Evolutionary conservation across 306 rosid species (phyloP).

Genomic region (Canavalia ensiformis): DNA sequence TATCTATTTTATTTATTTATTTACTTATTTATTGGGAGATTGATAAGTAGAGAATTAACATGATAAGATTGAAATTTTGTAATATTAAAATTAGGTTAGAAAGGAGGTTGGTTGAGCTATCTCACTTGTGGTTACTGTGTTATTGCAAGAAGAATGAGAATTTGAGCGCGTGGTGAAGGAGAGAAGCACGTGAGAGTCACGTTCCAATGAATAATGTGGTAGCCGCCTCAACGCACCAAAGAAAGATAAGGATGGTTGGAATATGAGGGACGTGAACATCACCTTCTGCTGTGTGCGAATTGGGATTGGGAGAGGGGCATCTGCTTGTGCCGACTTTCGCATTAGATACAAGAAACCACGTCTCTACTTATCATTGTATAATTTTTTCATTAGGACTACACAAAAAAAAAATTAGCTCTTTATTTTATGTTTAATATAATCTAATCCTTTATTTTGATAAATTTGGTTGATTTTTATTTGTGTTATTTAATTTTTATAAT

Average conservation of each 20-base stretch:
- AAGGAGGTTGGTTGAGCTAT: not conserved
- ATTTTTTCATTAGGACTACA: no score
- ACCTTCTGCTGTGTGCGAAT: not conserved
- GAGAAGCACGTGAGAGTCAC: constrained; percentile 43
- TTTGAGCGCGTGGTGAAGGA: not conserved
- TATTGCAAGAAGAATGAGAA: constrained; percentile 15
- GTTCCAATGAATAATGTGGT: constrained; percentile 14
- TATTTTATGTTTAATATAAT: no score
- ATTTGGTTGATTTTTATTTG: no score
- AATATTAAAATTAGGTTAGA: not conserved
- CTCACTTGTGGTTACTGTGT: not conserved
- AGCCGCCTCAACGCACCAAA: constrained; percentile 54
- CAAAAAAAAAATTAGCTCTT: no score
- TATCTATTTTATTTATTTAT: no score
- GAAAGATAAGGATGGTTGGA: constrained; percentile 12
- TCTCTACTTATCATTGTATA: not conserved
- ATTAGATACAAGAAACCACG: not conserved
- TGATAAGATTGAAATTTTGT: not conserved
- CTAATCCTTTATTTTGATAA: no score
- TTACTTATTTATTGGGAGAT: no score
- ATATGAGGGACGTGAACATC: not conserved
- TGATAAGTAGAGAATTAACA: not conserved
- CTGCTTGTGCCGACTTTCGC: no score
- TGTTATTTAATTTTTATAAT: no score
- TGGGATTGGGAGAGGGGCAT: no score